A percentile compares a stretch with the other conserved stretches of the same genome.
These are phyloP conservation scores for Diaporthe aspalathi DNA, from an alignment of 2,329 filamentous ascomycete species.

Conservation along the genomic window DNA sequence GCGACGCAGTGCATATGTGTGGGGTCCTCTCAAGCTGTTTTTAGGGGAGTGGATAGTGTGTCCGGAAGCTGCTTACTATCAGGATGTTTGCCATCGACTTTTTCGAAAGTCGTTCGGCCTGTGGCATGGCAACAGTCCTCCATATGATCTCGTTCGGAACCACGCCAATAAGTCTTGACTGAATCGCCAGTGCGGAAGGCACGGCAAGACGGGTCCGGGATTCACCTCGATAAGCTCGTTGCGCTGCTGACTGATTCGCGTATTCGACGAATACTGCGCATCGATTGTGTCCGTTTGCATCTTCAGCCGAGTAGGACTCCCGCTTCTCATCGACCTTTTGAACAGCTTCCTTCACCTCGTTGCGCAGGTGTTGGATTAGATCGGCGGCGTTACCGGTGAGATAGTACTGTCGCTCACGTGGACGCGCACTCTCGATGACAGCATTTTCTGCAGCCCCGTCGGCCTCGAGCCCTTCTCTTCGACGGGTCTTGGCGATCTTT, in stretches of 20 bases:
- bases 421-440: slow-evolving; percentile 35
- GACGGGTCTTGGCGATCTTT: slow-evolving; percentile 62
- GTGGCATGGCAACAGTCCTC: slow-evolving; percentile 50
- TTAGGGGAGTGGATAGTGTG: too few relatives aligned
- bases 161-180: slow-evolving; percentile 85
- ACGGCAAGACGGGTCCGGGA: slow-evolving; percentile 77
- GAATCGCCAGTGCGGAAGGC: slow-evolving; percentile 72
- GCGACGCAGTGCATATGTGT: too few relatives aligned
- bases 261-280: slow-evolving; percentile 93
- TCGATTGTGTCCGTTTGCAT: slow-evolving; percentile 20
- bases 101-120: slow-evolving; percentile 38
- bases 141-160: slow-evolving; percentile 86
- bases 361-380: slow-evolving; percentile 35
- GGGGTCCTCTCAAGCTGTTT: too few relatives aligned
- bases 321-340: slow-evolving; percentile 51
- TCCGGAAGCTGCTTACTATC: not conserved
- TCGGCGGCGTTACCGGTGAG: slow-evolving; percentile 32
- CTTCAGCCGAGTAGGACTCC: slow-evolving; percentile 56
- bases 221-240: slow-evolving; percentile 84
- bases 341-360: slow-evolving; percentile 23
- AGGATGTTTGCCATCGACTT: slow-evolving; percentile 36
- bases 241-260: slow-evolving; percentile 81
- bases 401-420: slow-evolving; percentile 34
- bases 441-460: not conserved
- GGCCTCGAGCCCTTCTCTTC: not conserved